Evolutionary conservation across 176 grass and related monocot genomes (phyloP), one percentile per base, ranked within the genome.

Genomic region (Aegilops speltoides): DNA sequence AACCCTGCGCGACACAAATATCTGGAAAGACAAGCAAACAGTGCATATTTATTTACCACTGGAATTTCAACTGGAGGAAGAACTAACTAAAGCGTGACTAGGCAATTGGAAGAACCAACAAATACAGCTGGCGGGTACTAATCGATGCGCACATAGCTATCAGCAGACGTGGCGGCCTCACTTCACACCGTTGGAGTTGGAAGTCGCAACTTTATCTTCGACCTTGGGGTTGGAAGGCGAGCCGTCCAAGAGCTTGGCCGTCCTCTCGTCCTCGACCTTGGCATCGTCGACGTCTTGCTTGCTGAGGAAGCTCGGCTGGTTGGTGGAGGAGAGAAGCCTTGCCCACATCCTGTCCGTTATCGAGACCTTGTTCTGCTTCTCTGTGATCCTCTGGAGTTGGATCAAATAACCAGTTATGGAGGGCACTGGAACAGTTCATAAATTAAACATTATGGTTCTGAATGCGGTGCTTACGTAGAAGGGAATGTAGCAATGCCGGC

Each of bases 341-440:
- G 96, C 96, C 96, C 96, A 98, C 91, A 98, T 98, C 59, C 96
- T 92, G 43, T 98, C 96, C 5, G 96, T 92, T 84, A 98, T 94
- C 10, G 88, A 88, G 20, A 98, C 96, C 82, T 89, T 92, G 84
- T 95, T 94, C 88, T 92, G 90, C 82, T 63, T 81, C 45, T 98
- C 93, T 0, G 96, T 98, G 38, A 98, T 92, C 76, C 87, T 92
- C 93, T 98, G 93, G 5, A 56, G 28, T n/a, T 5, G 13, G 26
- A 22, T 19, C 1, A 77, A 83, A 40, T 0, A 7, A 78, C 81
- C 57, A 81, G 17, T 36, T 28, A 59, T 1, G 2, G 9, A 46
- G 20, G 26, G 22, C 24, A 79, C 4, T 40, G 5, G 38, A 65
- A 24, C 8, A 57, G n/a, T 19, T 23, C 70, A 43, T 32, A 23